Conservation (phyloP, 305 asterid genomes). For the Lippia alba region DNA sequence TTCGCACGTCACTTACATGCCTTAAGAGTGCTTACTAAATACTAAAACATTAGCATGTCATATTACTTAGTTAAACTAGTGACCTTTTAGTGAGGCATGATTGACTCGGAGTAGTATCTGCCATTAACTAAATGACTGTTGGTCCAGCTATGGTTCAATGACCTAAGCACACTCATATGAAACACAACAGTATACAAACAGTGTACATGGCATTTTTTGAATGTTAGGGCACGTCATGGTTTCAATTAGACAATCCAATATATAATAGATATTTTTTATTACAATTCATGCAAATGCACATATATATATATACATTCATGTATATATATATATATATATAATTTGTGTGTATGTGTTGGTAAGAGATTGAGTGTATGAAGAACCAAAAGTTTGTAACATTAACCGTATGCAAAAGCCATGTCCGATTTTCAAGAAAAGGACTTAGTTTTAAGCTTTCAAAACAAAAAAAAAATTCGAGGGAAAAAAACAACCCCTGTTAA, state of each 20-base stretch:
- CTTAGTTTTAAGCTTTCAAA: background rate
- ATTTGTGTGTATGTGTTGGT: background rate
- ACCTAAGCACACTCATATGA: background rate
- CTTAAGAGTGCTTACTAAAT: constrained; percentile 1
- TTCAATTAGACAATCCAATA: background rate
- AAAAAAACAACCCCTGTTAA: background rate
- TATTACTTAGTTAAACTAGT: background rate
- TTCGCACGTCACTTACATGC: background rate
- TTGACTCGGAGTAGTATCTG: background rate
- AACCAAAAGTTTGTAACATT: background rate
- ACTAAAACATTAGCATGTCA: background rate
- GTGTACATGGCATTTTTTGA: too few relatives aligned
- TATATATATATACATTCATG: background rate
- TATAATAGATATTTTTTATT: background rate
- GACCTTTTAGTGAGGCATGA: background rate
- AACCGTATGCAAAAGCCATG: background rate
- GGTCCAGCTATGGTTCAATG: background rate
- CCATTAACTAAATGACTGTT: background rate
- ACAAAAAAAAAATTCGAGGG: background rate
- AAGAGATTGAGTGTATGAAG: background rate
- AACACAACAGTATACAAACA: background rate
- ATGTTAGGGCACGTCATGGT: background rate
- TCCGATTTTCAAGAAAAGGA: background rate
- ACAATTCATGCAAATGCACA: background rate
- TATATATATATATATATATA: background rate